phyloP scores from a whole-genome alignment of 176 grass and related monocot genomes.

The Saccharum spontaneum region DNA sequence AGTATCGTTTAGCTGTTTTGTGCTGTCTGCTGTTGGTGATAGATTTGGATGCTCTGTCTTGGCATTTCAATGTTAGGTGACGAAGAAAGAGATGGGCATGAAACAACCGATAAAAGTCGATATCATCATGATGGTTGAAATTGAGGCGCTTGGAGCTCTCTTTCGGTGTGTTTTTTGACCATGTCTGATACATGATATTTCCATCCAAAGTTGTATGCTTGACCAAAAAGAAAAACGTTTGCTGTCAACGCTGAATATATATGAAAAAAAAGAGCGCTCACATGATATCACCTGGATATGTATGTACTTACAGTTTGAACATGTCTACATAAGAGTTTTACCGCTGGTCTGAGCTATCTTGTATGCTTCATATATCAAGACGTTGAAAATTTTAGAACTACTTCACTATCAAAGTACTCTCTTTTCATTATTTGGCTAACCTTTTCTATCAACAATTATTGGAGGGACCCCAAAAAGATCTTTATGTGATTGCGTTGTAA shows the following conservation, averaged over 20 bases:
- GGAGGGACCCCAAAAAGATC: neutral
- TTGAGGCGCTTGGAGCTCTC: neutral
- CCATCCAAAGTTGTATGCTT: neutral
- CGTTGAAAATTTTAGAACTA: neutral
- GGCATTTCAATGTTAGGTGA: neutral
- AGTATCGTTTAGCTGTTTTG: neutral
- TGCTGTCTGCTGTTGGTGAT: neutral
- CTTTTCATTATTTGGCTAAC: neutral
- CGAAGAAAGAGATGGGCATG: neutral
- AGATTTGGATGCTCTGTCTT: neutral
- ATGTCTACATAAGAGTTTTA: too few relatives aligned
- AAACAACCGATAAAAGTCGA: neutral
- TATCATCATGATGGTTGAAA: neutral
- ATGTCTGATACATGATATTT: neutral
- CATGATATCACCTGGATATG: neutral
- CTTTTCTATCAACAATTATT: slow-evolving; percentile 14
- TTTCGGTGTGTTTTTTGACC: slow-evolving; percentile 19
- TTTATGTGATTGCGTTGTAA: neutral
- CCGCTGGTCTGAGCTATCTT: too few relatives aligned
- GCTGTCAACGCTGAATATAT: neutral
- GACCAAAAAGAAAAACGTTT: neutral
- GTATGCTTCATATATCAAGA: neutral
- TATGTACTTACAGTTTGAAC: too few relatives aligned
- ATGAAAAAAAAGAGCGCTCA: neutral
- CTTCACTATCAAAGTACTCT: neutral